Percentiles rank a stretch among this genome's conserved stretches.
Conservation (phyloP, 805 yeast genomes). For the Wickerhamomyces canadensis region DNA sequence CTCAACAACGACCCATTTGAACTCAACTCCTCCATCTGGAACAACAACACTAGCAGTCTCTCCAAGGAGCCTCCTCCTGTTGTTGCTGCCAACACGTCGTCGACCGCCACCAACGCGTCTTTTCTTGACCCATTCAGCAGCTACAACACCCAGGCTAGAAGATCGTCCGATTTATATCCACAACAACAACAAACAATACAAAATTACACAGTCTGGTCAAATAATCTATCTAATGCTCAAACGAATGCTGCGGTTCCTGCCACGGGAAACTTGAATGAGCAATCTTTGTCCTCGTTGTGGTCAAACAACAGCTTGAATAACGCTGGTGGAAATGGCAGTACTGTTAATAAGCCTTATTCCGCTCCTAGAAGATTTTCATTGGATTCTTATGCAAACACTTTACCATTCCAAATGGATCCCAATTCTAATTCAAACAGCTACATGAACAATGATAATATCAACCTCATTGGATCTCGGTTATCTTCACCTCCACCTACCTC, state of each 20-base stretch:
- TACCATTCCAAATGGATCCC: background rate
- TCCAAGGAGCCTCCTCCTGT: too few species aligned
- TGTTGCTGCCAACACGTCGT: too few species aligned
- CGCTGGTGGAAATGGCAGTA: background rate
- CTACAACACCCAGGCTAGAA: conserved; percentile 6
- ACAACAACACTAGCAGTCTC: background rate
- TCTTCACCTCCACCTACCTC: background rate
- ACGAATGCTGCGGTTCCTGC: too few species aligned
- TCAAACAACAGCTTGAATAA: background rate
- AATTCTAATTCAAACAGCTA: too few species aligned
- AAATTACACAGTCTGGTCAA: conserved; percentile 2
- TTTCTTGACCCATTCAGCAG: background rate
- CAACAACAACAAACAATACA: conserved; percentile 4
- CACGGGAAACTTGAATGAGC: too few species aligned
- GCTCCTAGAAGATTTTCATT: conserved; percentile 1
- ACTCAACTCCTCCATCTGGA: conserved; percentile 13
- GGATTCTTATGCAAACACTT: conserved; percentile 9
- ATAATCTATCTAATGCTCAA: too few species aligned
- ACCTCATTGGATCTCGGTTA: background rate
- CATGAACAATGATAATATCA: background rate
- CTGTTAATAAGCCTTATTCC: background rate
- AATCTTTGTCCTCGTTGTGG: too few species aligned
- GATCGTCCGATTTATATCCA: conserved; percentile 8
- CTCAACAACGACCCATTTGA: conserved; percentile 12
- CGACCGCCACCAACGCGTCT: too few species aligned